Evolutionary conservation across 2,329 filamentous ascomycete species (phyloP).

Genomic region (Fusarium acutatum): DNA sequence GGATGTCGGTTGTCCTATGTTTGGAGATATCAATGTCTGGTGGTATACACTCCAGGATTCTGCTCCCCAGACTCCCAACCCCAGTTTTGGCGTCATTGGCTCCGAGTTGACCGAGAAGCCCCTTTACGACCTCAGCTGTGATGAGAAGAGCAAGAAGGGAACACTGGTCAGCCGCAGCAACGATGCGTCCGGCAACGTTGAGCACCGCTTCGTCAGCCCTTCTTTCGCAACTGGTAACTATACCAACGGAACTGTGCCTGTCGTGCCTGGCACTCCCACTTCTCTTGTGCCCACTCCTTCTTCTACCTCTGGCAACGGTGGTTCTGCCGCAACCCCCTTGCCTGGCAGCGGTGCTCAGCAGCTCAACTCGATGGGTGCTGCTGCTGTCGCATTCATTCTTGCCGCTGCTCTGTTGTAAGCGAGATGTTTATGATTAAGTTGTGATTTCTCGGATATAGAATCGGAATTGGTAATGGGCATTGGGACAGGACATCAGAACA

Average conservation of each 20-base stretch:
- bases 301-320: slow-evolving; percentile 38
- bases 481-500: background rate
- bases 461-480: slow-evolving; percentile 2
- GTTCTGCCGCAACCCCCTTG: slow-evolving; percentile 5
- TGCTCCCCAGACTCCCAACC: slow-evolving; percentile 65
- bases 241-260: slow-evolving; percentile 36
- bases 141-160: slow-evolving; percentile 37
- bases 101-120: slow-evolving; percentile 61
- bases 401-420: slow-evolving; percentile 45
- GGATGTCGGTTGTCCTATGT: slow-evolving; percentile 76
- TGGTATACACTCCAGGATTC: slow-evolving; percentile 82
- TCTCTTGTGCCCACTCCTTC: slow-evolving; percentile 19
- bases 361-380: slow-evolving; percentile 46
- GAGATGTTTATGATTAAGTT: background rate
- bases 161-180: slow-evolving; percentile 14
- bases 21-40: slow-evolving; percentile 73
- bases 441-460: background rate
- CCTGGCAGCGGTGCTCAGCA: slow-evolving; percentile 31
- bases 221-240: slow-evolving; percentile 23
- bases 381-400: slow-evolving; percentile 42
- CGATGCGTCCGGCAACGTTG: background rate
- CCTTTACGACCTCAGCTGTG: slow-evolving; percentile 69
- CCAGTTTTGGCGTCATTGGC: slow-evolving; percentile 76
- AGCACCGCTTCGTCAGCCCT: slow-evolving; percentile 18
- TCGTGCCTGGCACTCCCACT: slow-evolving; percentile 15